phyloP scores from a whole-genome alignment of 768 basidiomycete species.

The Tricholoma furcatifolium region DNA sequence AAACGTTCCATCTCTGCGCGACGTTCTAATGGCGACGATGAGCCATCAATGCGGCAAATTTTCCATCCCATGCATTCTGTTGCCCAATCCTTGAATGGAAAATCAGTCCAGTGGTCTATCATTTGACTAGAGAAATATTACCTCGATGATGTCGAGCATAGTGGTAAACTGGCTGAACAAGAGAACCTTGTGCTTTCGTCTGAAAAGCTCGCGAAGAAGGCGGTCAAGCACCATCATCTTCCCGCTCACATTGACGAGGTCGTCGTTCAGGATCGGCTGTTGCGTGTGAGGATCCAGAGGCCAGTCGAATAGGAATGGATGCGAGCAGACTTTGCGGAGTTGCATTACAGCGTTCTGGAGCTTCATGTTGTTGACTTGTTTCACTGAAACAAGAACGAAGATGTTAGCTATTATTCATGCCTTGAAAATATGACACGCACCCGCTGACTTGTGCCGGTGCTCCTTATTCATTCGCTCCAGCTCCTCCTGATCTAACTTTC shows the following conservation, averaged over 20 bases:
- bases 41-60: slow-evolving; percentile 92
- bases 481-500: slow-evolving; percentile 32
- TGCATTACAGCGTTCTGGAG: slow-evolving; percentile 98
- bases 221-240: slow-evolving; percentile 98
- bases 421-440: slow-evolving; percentile 35
- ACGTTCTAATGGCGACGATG: slow-evolving; percentile 77
- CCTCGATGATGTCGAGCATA: slow-evolving; percentile 95
- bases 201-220: slow-evolving; percentile 79
- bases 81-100: slow-evolving; percentile 75
- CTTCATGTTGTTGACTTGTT: slow-evolving; percentile 87
- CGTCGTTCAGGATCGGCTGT: slow-evolving; percentile 68
- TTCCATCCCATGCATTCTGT: slow-evolving; percentile 76
- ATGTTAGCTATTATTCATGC: not conserved
- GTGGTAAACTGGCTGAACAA: slow-evolving; percentile 93
- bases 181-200: slow-evolving; percentile 79
- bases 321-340: slow-evolving; percentile 92
- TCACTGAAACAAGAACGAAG: slow-evolving; percentile 43
- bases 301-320: slow-evolving; percentile 91
- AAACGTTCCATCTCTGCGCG: slow-evolving; percentile 83
- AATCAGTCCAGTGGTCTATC: not conserved
- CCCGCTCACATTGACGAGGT: slow-evolving; percentile 83
- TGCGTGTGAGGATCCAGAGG: slow-evolving; percentile 61
- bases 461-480: slow-evolving; percentile 57
- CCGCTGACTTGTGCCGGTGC: slow-evolving; percentile 54
- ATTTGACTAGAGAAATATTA: slow-evolving; percentile 27